phyloP scores from a whole-genome alignment of 352 stramenopile species.

The Phytophthora chlamydospora region DNA sequence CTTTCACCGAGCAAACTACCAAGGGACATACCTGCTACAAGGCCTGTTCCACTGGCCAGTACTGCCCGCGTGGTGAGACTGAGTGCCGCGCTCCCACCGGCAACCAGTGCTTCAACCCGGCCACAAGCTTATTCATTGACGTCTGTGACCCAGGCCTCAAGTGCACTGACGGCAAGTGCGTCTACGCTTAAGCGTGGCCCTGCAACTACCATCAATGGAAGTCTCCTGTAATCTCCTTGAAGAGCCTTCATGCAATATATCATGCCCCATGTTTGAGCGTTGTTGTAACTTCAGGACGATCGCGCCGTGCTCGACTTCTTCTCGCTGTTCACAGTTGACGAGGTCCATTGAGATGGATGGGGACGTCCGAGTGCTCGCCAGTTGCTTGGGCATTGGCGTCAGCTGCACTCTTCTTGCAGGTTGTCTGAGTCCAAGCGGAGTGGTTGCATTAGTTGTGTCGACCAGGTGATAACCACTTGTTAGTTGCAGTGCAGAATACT shows the following conservation, averaged over 20 bases:
- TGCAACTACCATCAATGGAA: too few species aligned
- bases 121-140: slow-evolving; percentile 26
- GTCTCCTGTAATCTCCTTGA: slow-evolving; percentile 6
- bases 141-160: slow-evolving; percentile 35
- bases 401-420: slow-evolving; percentile 20
- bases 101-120: slow-evolving; percentile 40
- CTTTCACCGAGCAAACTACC: slow-evolving; percentile 19
- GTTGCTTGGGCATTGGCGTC: slow-evolving; percentile 10
- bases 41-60: slow-evolving; percentile 24
- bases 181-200: slow-evolving; percentile 28
- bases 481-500: too few species aligned
- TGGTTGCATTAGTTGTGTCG: slow-evolving; percentile 17
- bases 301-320: slow-evolving; percentile 38
- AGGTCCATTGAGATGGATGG: slow-evolving; percentile 69
- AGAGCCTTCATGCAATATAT: slow-evolving; percentile 4
- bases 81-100: slow-evolving; percentile 17
- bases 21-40: slow-evolving; percentile 32
- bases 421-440: slow-evolving; percentile 21
- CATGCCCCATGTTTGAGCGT: slow-evolving; percentile 46
- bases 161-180: slow-evolving; percentile 42
- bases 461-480: too few species aligned
- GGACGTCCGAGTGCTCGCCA: background rate
- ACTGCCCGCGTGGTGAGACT: slow-evolving; percentile 30
- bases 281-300: slow-evolving; percentile 6
- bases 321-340: slow-evolving; percentile 77